Evolutionary conservation across 2,329 filamentous ascomycete genomes (phyloP), one percentile per base, ranked within the genome.

Genomic region (Zymoseptoria crescenta): DNA sequence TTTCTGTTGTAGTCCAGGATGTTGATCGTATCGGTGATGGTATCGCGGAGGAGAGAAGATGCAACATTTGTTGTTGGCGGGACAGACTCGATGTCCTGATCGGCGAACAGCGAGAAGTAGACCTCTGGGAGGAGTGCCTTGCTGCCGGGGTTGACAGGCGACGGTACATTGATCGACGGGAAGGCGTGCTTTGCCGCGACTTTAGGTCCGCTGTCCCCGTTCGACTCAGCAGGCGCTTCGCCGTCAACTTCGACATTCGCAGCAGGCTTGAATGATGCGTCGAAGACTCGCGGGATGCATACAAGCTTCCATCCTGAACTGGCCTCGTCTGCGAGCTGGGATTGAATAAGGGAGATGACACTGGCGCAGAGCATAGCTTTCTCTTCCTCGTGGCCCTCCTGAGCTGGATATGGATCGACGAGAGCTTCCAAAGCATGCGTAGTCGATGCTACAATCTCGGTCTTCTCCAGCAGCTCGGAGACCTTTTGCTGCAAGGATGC

Each of bases 1-100:
- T 91, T 89, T 62, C 94, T 87, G 74, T 97, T 99, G 78, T 91
- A 96, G 76, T 97, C 85, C 16, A 99, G 81, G 55, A 91, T 87
- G 71, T 96, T 96, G 75, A 99, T 94, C 0, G 92, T 96, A 72
- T 99, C 94, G 48, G 90, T 82, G 57, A 97, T 81, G 0, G 85
- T 85, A 73, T 99, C 94, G 53, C 94, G 85, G 59, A 99, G 81
- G 48, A 99, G 77, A 6, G 87, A 91, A 0, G 91, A 86, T 1
- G 92, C 87, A 67, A 96, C 87, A 70, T 86, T 84, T 3, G 83
- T 83, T 9, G 84, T 84, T 2, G 86, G 82, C 30, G 94, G 94
- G 8, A 99, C 94, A 1, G 93, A 71, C 63, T 93, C 87, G 49
- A 95, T 80, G 16, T 96, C 91, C 72, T 96, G 91, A 64, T 89